A percentile compares a stretch with the other conserved stretches of the same genome.
These are phyloP conservation scores for Filobasidium uniguttulatum DNA, from an alignment of 1,284 basidiomycete species.

Conservation along the genomic window DNA sequence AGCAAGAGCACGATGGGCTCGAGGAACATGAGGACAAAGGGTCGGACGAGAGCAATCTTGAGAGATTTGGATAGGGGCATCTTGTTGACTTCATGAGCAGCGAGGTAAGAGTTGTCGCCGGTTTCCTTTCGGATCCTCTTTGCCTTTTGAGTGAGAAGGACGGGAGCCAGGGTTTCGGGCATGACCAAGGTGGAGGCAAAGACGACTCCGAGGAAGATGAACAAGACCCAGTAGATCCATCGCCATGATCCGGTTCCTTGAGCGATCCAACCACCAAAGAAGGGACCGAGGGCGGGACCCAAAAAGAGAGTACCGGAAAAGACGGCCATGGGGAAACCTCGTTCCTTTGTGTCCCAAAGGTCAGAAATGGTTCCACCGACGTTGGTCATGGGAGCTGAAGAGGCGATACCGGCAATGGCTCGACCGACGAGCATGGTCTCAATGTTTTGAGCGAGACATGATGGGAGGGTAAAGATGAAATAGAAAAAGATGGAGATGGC, in stretches of 20 bases:
- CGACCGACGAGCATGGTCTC: slow-evolving; percentile 39
- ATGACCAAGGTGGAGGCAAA: slow-evolving; percentile 26
- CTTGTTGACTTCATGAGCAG: slow-evolving; percentile 28
- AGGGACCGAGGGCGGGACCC: slow-evolving; percentile 37
- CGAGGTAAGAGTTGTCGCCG: slow-evolving; percentile 29
- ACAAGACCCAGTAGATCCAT: slow-evolving; percentile 39
- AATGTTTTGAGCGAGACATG: slow-evolving; percentile 37
- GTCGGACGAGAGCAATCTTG: slow-evolving; percentile 32
- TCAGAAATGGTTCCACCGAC: slow-evolving; percentile 40
- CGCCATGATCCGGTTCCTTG: slow-evolving; percentile 31
- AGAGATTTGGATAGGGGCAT: slow-evolving; percentile 27
- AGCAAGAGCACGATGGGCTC: slow-evolving; percentile 39
- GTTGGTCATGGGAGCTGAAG: slow-evolving; percentile 40
- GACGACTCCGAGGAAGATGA: slow-evolving; percentile 31
- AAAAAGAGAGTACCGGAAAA: slow-evolving; percentile 32
- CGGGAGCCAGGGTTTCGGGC: slow-evolving; percentile 36
- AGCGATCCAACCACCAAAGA: slow-evolving; percentile 35
- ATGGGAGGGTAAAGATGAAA: slow-evolving; percentile 35
- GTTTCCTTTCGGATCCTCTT: slow-evolving; percentile 31
- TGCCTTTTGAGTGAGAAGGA: slow-evolving; percentile 32
- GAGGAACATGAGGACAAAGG: slow-evolving; percentile 35
- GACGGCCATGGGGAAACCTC: slow-evolving; percentile 38
- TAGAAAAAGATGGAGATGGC: slow-evolving; percentile 36
- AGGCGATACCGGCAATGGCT: slow-evolving; percentile 36
- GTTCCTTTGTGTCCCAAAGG: slow-evolving; percentile 35